Evolutionary conservation across 108 stramenopile genomes (phyloP).

Genomic region (Aurantiochytrium sp.): DNA sequence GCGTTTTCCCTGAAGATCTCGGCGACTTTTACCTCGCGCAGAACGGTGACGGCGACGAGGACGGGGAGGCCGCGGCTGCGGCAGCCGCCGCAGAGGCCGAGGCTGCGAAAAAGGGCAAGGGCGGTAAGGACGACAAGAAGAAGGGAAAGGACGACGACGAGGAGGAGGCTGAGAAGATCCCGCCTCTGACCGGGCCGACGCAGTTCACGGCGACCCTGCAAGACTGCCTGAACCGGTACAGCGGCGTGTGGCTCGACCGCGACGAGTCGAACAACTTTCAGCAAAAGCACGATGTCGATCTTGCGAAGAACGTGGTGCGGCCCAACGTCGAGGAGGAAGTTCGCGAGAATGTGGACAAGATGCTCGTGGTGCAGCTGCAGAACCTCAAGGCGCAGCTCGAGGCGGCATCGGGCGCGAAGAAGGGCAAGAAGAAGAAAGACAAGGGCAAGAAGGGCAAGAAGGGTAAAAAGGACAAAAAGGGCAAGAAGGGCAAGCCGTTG

Average conservation of each 20-base stretch:
- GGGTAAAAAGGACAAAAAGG: conserved; percentile 51
- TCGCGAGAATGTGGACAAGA: conserved; percentile 64
- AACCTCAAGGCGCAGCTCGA: conserved; percentile 63
- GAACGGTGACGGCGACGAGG: conserved; percentile 36
- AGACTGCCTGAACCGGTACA: conserved; percentile 47
- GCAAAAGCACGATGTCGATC: conserved; percentile 67
- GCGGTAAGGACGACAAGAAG: conserved; percentile 48
- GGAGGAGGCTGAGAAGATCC: conserved; percentile 38
- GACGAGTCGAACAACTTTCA: conserved; percentile 63
- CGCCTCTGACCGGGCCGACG: conserved; percentile 54
- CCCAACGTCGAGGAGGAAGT: conserved; percentile 57
- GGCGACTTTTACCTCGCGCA: background rate
- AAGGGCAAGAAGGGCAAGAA: conserved; percentile 57
- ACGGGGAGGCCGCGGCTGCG: conserved; percentile 52
- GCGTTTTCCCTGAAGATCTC: background rate
- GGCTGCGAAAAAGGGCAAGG: conserved; percentile 1
- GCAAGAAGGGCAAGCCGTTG: conserved; percentile 69
- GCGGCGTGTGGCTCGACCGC: conserved; percentile 61
- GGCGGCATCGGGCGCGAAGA: conserved; percentile 50
- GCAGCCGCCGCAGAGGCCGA: conserved; percentile 38
- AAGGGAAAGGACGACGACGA: conserved; percentile 39
- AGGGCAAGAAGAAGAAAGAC: conserved; percentile 51
- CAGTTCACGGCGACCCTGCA: conserved; percentile 50
- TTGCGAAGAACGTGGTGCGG: conserved; percentile 62
- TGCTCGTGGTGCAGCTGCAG: conserved; percentile 61